Conservation (phyloP, 1,284 basidiomycete species). For the Cystobasidium pallidum region DNA sequence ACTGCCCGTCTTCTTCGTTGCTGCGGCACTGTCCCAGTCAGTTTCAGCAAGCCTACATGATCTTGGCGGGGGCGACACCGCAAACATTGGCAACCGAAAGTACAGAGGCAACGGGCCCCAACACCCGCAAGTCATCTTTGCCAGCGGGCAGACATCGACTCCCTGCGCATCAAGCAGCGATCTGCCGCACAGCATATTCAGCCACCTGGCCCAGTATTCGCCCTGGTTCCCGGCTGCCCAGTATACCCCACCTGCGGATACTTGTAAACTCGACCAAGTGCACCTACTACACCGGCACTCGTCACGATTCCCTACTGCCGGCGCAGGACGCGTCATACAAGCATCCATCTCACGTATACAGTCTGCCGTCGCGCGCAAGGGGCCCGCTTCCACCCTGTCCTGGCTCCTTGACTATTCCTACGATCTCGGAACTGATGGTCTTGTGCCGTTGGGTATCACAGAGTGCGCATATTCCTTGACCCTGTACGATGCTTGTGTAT, state of each 20-base stretch:
- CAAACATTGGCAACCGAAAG: background rate
- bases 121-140: background rate
- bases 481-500: background rate
- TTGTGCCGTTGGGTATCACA: conserved; percentile 70
- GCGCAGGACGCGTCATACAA: conserved; percentile 61
- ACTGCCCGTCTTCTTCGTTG: too few relatives aligned
- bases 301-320: conserved; percentile 72
- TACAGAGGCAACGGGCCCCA: background rate
- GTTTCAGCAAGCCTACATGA: too few relatives aligned
- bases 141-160: background rate
- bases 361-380: conserved; percentile 41
- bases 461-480: conserved; percentile 66
- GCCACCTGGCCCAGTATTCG: conserved; percentile 41
- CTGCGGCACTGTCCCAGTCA: too few relatives aligned
- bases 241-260: conserved; percentile 1
- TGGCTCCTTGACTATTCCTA: conserved; percentile 70
- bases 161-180: background rate
- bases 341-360: conserved; percentile 58
- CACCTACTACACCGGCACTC: conserved; percentile 76
- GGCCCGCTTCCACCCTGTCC: conserved; percentile 60
- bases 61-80: background rate
- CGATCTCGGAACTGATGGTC: conserved; percentile 64
- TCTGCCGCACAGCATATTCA: conserved; percentile 8
- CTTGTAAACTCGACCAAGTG: conserved; percentile 42
- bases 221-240: conserved; percentile 33